A percentile compares a stretch with the other conserved stretches of the same genome.
These are phyloP conservation scores for Rhizopogon roseolus DNA, from an alignment of 768 basidiomycete species.

Conservation along the genomic window DNA sequence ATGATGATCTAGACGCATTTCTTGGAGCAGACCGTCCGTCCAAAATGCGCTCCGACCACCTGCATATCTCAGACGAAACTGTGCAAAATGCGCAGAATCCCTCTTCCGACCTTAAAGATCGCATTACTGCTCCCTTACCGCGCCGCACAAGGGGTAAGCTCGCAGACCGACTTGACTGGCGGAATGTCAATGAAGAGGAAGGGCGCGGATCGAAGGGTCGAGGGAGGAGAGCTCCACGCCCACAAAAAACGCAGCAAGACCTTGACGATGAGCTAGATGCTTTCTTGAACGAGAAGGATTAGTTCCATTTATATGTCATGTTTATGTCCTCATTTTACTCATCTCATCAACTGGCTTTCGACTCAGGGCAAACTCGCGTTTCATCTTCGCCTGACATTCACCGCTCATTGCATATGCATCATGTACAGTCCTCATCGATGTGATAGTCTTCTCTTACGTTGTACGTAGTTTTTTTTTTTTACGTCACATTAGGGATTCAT, in stretches of 20 bases:
- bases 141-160: constrained; percentile 24
- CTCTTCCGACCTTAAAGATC: constrained; percentile 33
- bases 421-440: neutral
- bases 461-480: neutral
- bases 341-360: neutral
- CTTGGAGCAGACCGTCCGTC: constrained; percentile 52
- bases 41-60: constrained; percentile 67
- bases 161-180: constrained; percentile 13
- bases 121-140: constrained; percentile 44
- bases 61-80: constrained; percentile 44
- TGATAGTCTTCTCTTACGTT: neutral
- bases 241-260: constrained; percentile 65
- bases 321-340: neutral
- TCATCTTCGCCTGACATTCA: no score
- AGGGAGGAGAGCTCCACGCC: constrained; percentile 35
- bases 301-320: constrained; percentile 5
- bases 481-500: neutral
- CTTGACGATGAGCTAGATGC: constrained; percentile 82
- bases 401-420: neutral
- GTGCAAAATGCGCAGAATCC: constrained; percentile 46
- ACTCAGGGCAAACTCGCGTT: neutral
- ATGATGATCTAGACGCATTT: constrained; percentile 69
- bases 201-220: constrained; percentile 25
- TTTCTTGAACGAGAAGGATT: constrained; percentile 55
- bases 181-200: constrained; percentile 18